phyloP scores from a whole-genome alignment of 1,139 yeast genomes.

The Candida frijolesensis region DNA sequence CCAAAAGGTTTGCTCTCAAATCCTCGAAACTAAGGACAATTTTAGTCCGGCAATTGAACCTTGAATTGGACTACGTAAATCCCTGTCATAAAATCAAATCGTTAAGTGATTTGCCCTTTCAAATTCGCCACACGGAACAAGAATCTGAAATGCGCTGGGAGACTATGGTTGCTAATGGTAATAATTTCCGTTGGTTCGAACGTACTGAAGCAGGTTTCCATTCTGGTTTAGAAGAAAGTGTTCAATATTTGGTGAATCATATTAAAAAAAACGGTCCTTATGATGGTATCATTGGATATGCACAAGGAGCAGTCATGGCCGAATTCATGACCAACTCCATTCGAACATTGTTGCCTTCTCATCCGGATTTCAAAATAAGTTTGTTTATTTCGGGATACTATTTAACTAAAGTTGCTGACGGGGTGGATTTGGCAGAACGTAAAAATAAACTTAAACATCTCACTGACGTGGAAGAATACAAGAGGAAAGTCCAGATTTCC shows the following conservation, averaged over 20 bases:
- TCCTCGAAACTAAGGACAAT: slow-evolving; percentile 78
- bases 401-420: slow-evolving; percentile 42
- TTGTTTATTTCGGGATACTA: slow-evolving; percentile 58
- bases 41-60: slow-evolving; percentile 59
- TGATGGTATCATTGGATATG: slow-evolving; percentile 85
- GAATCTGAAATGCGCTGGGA: slow-evolving; percentile 30
- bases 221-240: slow-evolving; percentile 34
- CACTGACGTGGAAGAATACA: slow-evolving; percentile 25
- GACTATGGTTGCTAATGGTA: slow-evolving; percentile 41
- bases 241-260: slow-evolving; percentile 50
- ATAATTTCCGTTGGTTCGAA: slow-evolving; percentile 55
- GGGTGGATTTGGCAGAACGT: slow-evolving; percentile 14
- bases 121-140: slow-evolving; percentile 26
- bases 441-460: slow-evolving; percentile 23
- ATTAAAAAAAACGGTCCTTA: slow-evolving; percentile 80
- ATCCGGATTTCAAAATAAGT: slow-evolving; percentile 47
- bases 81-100: slow-evolving; percentile 32
- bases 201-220: slow-evolving; percentile 31
- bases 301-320: slow-evolving; percentile 92
- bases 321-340: slow-evolving; percentile 54
- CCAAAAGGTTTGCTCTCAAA: slow-evolving; percentile 72
- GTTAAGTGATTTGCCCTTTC: slow-evolving; percentile 34
- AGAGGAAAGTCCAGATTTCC: slow-evolving; percentile 20
- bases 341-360: slow-evolving; percentile 38
- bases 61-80: slow-evolving; percentile 38